Evolutionary conservation across 2,329 filamentous ascomycete genomes (phyloP).

Genomic region (Colletotrichum trifolii): DNA sequence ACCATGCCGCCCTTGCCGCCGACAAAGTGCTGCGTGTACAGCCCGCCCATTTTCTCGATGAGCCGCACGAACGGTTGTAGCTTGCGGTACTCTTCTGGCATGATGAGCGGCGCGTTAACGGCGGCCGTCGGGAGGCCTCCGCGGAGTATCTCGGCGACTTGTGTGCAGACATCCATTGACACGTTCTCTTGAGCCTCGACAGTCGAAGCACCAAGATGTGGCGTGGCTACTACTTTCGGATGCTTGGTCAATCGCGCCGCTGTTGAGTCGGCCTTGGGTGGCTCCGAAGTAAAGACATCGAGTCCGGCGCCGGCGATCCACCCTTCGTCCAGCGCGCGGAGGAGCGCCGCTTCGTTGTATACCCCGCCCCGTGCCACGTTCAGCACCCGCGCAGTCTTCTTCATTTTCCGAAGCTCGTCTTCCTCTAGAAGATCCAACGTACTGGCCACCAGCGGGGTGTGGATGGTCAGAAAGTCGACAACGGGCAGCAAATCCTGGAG

Average conservation of each 20-base stretch:
- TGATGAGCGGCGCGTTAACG: slow-evolving; percentile 84
- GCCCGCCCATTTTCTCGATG: slow-evolving; percentile 80
- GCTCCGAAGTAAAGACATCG: slow-evolving; percentile 84
- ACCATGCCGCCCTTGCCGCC: slow-evolving; percentile 54
- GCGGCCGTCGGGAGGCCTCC: slow-evolving; percentile 80
- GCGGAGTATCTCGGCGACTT: slow-evolving; percentile 78
- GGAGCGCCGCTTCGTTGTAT: slow-evolving; percentile 79
- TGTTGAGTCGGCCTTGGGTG: slow-evolving; percentile 64
- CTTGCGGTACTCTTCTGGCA: slow-evolving; percentile 83
- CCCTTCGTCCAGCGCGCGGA: slow-evolving; percentile 75
- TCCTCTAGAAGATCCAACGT: slow-evolving; percentile 80
- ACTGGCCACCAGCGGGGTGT: slow-evolving; percentile 82
- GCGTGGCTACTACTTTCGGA: slow-evolving; percentile 79
- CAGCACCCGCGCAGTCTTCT: slow-evolving; percentile 76
- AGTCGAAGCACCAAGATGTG: slow-evolving; percentile 83
- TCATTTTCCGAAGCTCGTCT: slow-evolving; percentile 76
- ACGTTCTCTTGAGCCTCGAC: slow-evolving; percentile 88
- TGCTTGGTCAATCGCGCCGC: slow-evolving; percentile 74
- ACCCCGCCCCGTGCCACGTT: slow-evolving; percentile 86
- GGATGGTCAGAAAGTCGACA: slow-evolving; percentile 83
- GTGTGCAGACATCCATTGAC: slow-evolving; percentile 83
- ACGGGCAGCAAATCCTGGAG: slow-evolving; percentile 71
- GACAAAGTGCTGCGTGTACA: slow-evolving; percentile 82
- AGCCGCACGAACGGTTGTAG: slow-evolving; percentile 81
- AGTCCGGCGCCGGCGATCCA: slow-evolving; percentile 81